Base-by-base conservation (phyloP, 2,329 filamentous ascomycete species). In the Aureobasidium sp. region DNA sequence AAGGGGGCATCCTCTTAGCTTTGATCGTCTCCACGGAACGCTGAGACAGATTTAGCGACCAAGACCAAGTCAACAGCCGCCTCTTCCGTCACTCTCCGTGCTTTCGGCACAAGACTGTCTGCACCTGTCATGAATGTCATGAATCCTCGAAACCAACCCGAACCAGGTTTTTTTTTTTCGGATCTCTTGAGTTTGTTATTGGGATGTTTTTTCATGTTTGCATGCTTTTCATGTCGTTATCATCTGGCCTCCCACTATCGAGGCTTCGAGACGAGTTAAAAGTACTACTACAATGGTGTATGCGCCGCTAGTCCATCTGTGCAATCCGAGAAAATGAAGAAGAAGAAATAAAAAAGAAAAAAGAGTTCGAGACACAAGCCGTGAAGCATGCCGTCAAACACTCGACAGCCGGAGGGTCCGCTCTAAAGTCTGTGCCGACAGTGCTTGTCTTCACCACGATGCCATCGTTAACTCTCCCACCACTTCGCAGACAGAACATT, bases 221-320 rank as follows among this genome's bases (percentile, higher is more conserved):
- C 39, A 45, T 45, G 53, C 29, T 57, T 44, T 57, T 45, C 39
- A 57, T 57, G 34, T 57, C 53, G 53, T 57, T 25, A 57, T 45
- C 41, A 30, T 57, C 53, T 34, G 41, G 29, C 53, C 37, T 45
- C 53, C 36, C 29, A 11, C 21, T 57, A 45, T 57, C 53, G n/a
- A 45, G 41, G 41, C 53, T 30, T 45, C 30, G 16, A 36, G 53
- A 57, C 53, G n/a, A 15, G 13, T 59, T 25, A 47, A 59, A 50
- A 36, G 45, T 59, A 59, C 34, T 45, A 50, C 44, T 59, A 50
- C 45, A 59, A 59, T n/a, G 41, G 16, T 59, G 44, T 50, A 59
- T 48, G 32, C 57, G 27, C 57, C 44, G 45, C 57, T 45, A 25
- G 2, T 49, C 45, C 45, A 16, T 34, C 57, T 42, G 34, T 49